phyloP scores from a whole-genome alignment of 768 basidiomycete genomes.

The Tulasnella sp. region DNA sequence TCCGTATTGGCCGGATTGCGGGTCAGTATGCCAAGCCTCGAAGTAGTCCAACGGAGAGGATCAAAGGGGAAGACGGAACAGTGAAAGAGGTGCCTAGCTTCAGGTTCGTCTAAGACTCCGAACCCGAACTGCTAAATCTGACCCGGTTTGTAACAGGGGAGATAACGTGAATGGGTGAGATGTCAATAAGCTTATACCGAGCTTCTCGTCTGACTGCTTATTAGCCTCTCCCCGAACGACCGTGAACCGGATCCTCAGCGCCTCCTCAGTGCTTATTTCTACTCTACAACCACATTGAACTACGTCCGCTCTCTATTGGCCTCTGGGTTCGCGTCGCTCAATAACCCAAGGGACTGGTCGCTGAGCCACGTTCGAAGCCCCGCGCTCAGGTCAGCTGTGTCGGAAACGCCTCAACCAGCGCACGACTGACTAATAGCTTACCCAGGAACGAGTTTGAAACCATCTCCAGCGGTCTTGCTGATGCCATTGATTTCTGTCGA shows the following conservation, averaged over 20 bases:
- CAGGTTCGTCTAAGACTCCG: conserved; percentile 56
- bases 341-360: conserved; percentile 91
- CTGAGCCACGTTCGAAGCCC: conserved; percentile 87
- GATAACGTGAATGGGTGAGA: conserved; percentile 93
- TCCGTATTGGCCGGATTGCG: conserved; percentile 89
- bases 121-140: not conserved
- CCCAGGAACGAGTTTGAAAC: conserved; percentile 77
- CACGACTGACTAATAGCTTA: conserved; percentile 14
- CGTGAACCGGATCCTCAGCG: conserved; percentile 90
- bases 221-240: conserved; percentile 70
- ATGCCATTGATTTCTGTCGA: conserved; percentile 90
- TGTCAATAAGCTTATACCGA: not conserved
- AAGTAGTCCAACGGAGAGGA: conserved; percentile 77
- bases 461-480: conserved; percentile 80
- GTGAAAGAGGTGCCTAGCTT: conserved; percentile 76
- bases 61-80: conserved; percentile 55
- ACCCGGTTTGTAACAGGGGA: conserved; percentile 56
- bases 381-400: conserved; percentile 59
- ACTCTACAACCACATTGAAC: conserved; percentile 92
- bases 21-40: conserved; percentile 97
- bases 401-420: not conserved
- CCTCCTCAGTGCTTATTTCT: conserved; percentile 93
- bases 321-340: conserved; percentile 91
- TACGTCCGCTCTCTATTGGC: conserved; percentile 85
- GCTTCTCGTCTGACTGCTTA: conserved; percentile 35